Base-by-base conservation (phyloP, 2,329 filamentous ascomycete genomes). In the Parastagonospora nodorum region DNA sequence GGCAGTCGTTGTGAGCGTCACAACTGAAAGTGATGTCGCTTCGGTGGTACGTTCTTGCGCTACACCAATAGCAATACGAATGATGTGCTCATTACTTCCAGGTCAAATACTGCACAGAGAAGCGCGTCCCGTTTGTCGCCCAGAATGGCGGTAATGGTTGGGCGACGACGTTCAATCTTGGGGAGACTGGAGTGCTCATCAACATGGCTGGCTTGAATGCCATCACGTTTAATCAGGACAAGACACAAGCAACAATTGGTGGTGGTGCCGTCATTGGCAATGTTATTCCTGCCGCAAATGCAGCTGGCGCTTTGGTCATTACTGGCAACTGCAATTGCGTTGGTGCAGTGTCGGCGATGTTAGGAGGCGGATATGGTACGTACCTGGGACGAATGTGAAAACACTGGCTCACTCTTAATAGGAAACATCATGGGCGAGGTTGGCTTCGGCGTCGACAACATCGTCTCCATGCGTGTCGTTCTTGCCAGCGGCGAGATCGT, bases 371-470 rank as follows among this genome's bases (percentile, higher is more conserved):
- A 1, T 83, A 82, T 57, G 83, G 59, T 62, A 48, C 27, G 54
- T 48, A 7, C 14, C n/a, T 7, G n/a, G 14, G 9, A 15, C 2
- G 19, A 28, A 12, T 7, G 19, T 4, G n/a, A 27, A 27, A 2
- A 28, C 30, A 8, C 15, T 12, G 7, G 16, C 50, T 42, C 10
- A 55, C 15, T 40, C 7, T 19, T 4, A 12, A 15, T 43, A 62
- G 59, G 84, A 4, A 78, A 80, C 68, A 69, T 86, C 27, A 79
- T 78, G 41, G 80, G 81, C 1, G 69, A 74, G 24, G 70, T 82
- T 42, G 85, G 85, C 0, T 75, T 86, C 11, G 75, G 75, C 1
- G 78, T 82, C 39, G 82, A 84, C 63, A 79, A 78, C 52, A 67
- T 83, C 31, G 52, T 65, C 31, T 69, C 66, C 0, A 30, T 63